Evolutionary conservation across 192 early-diverging fungal species (phyloP).

Genomic region (Backusella australiensis): DNA sequence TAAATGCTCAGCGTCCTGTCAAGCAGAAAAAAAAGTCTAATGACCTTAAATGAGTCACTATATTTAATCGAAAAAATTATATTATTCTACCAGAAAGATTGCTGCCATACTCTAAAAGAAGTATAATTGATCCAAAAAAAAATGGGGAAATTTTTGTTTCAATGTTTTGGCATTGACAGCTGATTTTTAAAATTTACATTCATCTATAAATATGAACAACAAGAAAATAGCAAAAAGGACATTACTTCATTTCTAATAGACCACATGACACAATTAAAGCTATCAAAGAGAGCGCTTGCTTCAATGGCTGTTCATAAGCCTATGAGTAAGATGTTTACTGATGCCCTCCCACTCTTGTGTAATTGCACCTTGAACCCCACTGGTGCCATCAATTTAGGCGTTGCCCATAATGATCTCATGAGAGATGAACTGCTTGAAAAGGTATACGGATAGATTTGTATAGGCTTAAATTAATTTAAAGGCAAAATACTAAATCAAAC

Average conservation of each 20-base stretch:
- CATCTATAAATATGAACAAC: not conserved
- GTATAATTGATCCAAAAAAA: not conserved
- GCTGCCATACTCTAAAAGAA: not conserved
- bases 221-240: not conserved
- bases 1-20: not conserved
- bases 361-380: slow-evolving; percentile 43
- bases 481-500: not conserved
- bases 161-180: not conserved
- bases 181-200: not conserved
- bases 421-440: too few species aligned
- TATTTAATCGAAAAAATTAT: not conserved
- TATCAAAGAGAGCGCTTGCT: not conserved
- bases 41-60: not conserved
- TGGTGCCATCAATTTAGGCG: slow-evolving; percentile 75
- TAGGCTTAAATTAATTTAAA: too few species aligned
- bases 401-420: too few species aligned
- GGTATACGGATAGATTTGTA: too few species aligned
- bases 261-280: not conserved
- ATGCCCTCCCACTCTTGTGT: not conserved
- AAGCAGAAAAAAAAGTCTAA: not conserved
- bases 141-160: not conserved
- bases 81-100: not conserved
- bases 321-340: not conserved
- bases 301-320: not conserved
- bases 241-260: not conserved